phyloP scores from a whole-genome alignment of 352 stramenopile genomes.

The Pythium insidiosum region DNA sequence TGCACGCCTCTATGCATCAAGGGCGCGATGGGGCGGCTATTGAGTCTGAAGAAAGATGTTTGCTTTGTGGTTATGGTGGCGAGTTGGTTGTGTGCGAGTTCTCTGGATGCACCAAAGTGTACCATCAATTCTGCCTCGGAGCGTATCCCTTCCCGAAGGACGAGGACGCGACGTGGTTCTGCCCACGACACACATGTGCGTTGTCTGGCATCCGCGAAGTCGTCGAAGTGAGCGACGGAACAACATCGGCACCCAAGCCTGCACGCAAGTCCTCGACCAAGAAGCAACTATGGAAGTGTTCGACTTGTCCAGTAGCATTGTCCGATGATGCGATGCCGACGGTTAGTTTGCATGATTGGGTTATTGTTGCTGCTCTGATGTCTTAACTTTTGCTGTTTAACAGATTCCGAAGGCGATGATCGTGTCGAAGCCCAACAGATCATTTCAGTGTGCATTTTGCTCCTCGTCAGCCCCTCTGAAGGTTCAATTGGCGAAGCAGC shows the following conservation, averaged over 20 bases:
- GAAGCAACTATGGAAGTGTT: conserved; percentile 79
- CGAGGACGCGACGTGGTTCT: conserved; percentile 76
- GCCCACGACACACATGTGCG: conserved; percentile 67
- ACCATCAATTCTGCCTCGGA: conserved; percentile 81
- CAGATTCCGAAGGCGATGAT: conserved; percentile 58
- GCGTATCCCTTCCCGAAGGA: conserved; percentile 73
- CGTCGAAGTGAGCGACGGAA: conserved; percentile 29
- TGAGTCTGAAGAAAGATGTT: conserved; percentile 67
- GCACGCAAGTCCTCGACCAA: conserved; percentile 39
- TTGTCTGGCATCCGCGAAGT: conserved; percentile 50
- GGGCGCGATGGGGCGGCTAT: not conserved
- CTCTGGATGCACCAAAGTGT: conserved; percentile 73
- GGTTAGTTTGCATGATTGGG: conserved; percentile 17
- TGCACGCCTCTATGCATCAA: too few relatives aligned
- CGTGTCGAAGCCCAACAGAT: conserved; percentile 51
- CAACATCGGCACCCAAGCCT: conserved; percentile 23
- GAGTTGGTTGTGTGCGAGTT: conserved; percentile 84
- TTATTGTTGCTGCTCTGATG: not conserved
- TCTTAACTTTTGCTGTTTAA: not conserved
- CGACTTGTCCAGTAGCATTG: conserved; percentile 59
- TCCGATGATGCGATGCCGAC: conserved; percentile 45
- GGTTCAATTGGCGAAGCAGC: conserved; percentile 63
- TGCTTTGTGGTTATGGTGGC: conserved; percentile 73
- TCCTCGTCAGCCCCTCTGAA: conserved; percentile 41
- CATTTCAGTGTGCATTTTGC: conserved; percentile 69